Evolutionary conservation across 2,329 filamentous ascomycete genomes (phyloP).

Genomic region (Diaporthe citri): DNA sequence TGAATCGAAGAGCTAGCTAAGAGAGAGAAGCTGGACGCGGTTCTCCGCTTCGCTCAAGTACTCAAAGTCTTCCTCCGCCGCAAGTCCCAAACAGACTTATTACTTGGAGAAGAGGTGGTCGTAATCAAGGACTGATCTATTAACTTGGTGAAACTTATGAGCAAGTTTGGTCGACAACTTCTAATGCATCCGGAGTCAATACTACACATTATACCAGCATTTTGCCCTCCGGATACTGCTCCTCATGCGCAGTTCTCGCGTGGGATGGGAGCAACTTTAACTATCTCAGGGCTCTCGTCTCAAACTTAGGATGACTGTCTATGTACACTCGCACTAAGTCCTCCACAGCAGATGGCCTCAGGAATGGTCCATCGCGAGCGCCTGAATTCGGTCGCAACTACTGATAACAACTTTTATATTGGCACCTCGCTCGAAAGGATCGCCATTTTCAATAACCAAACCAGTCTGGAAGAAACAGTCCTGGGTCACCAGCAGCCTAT

Average conservation of each 20-base stretch:
- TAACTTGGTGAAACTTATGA: neutral
- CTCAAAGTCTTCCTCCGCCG: neutral
- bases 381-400: neutral
- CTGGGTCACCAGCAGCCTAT: neutral
- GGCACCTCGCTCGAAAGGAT: slow-evolving; percentile 5
- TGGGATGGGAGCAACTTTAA: neutral
- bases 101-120: neutral
- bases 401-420: slow-evolving; percentile 1
- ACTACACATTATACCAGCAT: neutral
- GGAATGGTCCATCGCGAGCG: neutral
- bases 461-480: neutral
- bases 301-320: slow-evolving; percentile 10
- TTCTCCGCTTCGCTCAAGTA: neutral
- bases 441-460: neutral
- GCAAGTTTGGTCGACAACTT: slow-evolving; percentile 7
- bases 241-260: neutral
- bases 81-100: neutral
- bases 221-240: neutral
- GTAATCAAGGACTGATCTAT: neutral
- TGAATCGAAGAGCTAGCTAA: neutral
- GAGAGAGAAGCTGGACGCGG: neutral
- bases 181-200: neutral
- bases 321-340: neutral
- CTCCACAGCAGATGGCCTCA: neutral
- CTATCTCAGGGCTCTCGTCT: neutral